Evolutionary conservation across 345 rosid genomes (phyloP).

Genomic region (Aurinia saxatilis): DNA sequence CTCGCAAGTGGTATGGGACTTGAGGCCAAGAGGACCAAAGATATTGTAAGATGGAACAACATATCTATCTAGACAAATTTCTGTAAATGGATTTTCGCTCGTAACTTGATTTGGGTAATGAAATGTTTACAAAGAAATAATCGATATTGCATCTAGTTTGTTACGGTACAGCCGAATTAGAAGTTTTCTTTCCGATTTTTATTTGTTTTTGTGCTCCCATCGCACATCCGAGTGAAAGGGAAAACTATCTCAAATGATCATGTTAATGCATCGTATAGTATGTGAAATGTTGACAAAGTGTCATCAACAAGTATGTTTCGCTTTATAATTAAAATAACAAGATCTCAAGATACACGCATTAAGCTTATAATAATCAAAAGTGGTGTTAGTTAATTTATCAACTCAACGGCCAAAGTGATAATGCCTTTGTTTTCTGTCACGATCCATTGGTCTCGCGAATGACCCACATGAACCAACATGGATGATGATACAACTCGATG

Average conservation of each 20-base stretch:
- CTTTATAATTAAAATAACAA: not conserved
- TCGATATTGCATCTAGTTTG: too few species aligned
- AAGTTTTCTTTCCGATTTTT: too few species aligned
- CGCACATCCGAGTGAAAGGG: too few species aligned
- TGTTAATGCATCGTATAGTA: not conserved
- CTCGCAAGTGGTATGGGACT: too few species aligned
- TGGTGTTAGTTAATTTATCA: not conserved
- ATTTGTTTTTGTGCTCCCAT: too few species aligned
- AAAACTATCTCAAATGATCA: not conserved
- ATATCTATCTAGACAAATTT: too few species aligned
- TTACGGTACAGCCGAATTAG: too few species aligned
- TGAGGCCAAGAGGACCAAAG: too few species aligned
- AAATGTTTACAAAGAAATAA: too few species aligned
- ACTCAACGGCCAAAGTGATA: conserved; percentile 4
- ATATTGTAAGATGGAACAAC: too few species aligned
- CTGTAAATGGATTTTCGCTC: too few species aligned
- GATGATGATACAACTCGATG: conserved; percentile 1
- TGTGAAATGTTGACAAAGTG: not conserved
- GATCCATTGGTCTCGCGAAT: conserved; percentile 13
- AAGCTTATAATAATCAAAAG: not conserved
- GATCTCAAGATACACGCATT: not conserved
- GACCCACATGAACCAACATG: conserved; percentile 25
- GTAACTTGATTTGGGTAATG: too few species aligned
- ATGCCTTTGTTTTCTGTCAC: conserved; percentile 19
- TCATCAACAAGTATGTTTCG: not conserved